phyloP scores from a whole-genome alignment of 768 basidiomycete species.

The Termitomyces sp. region DNA sequence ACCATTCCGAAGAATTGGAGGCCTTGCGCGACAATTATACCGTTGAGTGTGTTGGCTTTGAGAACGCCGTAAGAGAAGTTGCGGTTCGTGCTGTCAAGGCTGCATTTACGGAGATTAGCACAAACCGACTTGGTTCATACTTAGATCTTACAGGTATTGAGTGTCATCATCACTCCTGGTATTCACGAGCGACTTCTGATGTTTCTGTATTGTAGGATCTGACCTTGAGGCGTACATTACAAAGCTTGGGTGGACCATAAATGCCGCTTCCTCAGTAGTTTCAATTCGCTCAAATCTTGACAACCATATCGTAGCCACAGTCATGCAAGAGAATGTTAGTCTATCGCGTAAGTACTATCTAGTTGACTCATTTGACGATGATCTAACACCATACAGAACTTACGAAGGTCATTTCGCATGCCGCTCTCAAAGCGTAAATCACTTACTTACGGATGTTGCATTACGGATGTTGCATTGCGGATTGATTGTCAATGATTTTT shows the following conservation, averaged over 20 bases:
- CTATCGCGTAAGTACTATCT: conserved; percentile 59
- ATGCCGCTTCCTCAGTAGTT: conserved; percentile 51
- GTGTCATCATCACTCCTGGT: neutral
- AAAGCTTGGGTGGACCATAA: conserved; percentile 63
- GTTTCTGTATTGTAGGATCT: conserved; percentile 31
- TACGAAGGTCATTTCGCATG: conserved; percentile 71
- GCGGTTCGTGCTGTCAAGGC: conserved; percentile 73
- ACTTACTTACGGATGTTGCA: neutral
- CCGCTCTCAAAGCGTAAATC: conserved; percentile 46
- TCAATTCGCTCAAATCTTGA: conserved; percentile 77
- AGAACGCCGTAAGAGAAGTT: conserved; percentile 75
- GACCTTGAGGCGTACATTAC: conserved; percentile 57
- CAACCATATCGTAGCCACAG: conserved; percentile 82
- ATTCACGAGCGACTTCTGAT: neutral
- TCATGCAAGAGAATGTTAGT: conserved; percentile 80
- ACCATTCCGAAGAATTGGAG: conserved; percentile 66
- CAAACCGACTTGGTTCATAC: conserved; percentile 65
- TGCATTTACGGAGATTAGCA: conserved; percentile 70
- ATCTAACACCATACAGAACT: conserved; percentile 44
- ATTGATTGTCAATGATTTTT: neutral
- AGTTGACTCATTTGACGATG: neutral
- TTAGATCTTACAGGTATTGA: conserved; percentile 56
- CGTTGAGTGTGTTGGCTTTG: conserved; percentile 77
- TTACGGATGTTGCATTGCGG: neutral
- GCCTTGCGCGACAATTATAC: conserved; percentile 82